Conservation (phyloP, 345 rosid species). For the Laguncularia racemosa region DNA sequence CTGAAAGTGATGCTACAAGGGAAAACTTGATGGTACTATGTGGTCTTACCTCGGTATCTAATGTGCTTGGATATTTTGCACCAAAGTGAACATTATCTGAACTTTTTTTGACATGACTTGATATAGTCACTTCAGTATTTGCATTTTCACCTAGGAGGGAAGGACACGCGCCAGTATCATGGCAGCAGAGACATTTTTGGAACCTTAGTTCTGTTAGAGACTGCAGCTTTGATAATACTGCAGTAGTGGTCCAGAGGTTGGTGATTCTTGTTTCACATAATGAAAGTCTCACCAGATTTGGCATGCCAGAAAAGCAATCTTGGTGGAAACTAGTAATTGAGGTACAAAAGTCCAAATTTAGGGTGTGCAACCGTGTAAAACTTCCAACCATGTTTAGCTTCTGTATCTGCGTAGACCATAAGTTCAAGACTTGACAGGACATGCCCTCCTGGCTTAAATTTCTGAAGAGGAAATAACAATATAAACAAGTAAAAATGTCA, state of each 20-base stretch:
- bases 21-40: too few species aligned
- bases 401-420: constrained; percentile 22
- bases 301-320: constrained; percentile 54
- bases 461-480: constrained; percentile 17
- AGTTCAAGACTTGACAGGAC: constrained; percentile 26
- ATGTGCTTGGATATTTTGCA: constrained; percentile 1
- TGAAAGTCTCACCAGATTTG: constrained; percentile 38
- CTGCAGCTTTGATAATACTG: constrained; percentile 37
- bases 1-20: too few species aligned
- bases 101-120: constrained; percentile 11
- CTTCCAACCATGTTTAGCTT: constrained; percentile 38
- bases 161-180: constrained; percentile 36
- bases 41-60: constrained; percentile 10
- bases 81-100: constrained; percentile 9
- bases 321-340: constrained; percentile 36
- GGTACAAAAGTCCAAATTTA: constrained; percentile 45
- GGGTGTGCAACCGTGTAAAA: constrained; percentile 29
- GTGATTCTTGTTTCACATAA: constrained; percentile 51
- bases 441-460: constrained; percentile 27
- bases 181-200: constrained; percentile 47
- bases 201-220: constrained; percentile 39
- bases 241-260: constrained; percentile 44
- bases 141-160: constrained; percentile 18
- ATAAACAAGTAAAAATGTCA: not conserved
- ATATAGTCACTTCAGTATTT: constrained; percentile 2